These are phyloP conservation scores for Aristolochia contorta DNA, from an alignment of 164 flowering plant species.

Conservation along the genomic window DNA sequence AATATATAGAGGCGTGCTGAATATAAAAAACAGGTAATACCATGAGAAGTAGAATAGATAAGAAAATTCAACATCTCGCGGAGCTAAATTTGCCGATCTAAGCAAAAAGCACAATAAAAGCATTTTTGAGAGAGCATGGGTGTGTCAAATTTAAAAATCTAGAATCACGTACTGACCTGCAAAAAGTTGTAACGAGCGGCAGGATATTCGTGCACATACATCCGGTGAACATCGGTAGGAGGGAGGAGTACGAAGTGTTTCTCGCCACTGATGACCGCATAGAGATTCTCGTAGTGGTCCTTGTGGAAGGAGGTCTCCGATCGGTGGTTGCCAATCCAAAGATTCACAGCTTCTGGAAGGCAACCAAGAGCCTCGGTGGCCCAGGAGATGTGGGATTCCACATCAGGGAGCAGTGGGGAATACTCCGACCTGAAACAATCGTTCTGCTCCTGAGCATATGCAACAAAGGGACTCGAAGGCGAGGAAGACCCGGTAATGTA, in stretches of 20 bases:
- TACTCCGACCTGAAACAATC: conserved; percentile 78
- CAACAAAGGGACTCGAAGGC: conserved; percentile 26
- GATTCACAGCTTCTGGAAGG: conserved; percentile 83
- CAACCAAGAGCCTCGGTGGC: conserved; percentile 74
- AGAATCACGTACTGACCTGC: conserved; percentile 20
- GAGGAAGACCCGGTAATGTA: conserved; percentile 7
- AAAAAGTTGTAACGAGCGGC: conserved; percentile 61
- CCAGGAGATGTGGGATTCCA: conserved; percentile 69
- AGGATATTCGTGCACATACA: conserved; percentile 66
- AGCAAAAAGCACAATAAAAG: background rate
- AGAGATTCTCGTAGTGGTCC: conserved; percentile 94
- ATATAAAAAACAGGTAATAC: background rate
- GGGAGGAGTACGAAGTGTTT: conserved; percentile 89
- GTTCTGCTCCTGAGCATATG: conserved; percentile 86
- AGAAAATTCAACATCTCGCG: too few relatives aligned
- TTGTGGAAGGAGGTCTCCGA: conserved; percentile 90
- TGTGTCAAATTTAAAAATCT: too few relatives aligned
- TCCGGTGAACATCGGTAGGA: conserved; percentile 83
- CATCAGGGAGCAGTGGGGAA: conserved; percentile 36
- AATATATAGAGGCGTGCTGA: background rate
- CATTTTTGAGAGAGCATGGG: background rate
- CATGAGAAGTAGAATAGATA: too few relatives aligned
- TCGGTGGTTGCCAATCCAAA: conserved; percentile 74
- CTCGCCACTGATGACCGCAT: conserved; percentile 77
- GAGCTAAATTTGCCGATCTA: too few relatives aligned